Base-by-base conservation (phyloP, 129 eudicot species). In the Erigeron canadensis region DNA sequence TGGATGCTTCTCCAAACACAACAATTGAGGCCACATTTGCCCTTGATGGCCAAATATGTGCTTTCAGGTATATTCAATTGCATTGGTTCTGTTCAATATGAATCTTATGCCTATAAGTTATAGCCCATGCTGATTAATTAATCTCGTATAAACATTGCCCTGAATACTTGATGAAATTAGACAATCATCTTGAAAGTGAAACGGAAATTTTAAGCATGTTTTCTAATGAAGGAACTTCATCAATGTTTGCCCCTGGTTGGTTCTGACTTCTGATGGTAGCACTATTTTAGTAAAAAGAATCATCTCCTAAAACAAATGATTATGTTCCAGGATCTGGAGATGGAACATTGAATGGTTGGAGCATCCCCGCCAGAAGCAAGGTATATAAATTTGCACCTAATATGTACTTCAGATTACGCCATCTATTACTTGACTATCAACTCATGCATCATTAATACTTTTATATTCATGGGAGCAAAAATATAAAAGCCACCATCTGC, bases 21-120 rank as follows among this genome's bases (percentile, higher is more conserved):
- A 79, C 85, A 17, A 82, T 85, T 39, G 98, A 94, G 84, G 96
- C 96, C 42, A 89, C 96, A 17, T 94, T 94, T 84, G 84, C 98
- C 96, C 98, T 37, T 37, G 98, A 89, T 84, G 96, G 98, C 61
- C 96, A 89, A 73, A 73, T 89, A 89, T 59, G 95, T 94, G 76
- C 64, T 94, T 55, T 85, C 95, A 71, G 98, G 98, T 83, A 74
- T 64, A 42, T 55, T 70, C 11, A 50, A 47, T 53, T 80, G 16
- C 6, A 22, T 59, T 69, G 38, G 11, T 60, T 72, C 10, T 65
- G 19, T 19, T 2, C 37, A 54, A 10, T 54, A 54, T 65, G 38
- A 21, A 57, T 23, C 4, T 17, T 63, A 39, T 39, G 50, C 55
- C 46, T 53, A 28, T 63, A 41, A 34, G 28, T 48, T 19, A 39